Evolutionary conservation across 192 early-diverging fungal species (phyloP).

Genomic region (Coemansia sp.): DNA sequence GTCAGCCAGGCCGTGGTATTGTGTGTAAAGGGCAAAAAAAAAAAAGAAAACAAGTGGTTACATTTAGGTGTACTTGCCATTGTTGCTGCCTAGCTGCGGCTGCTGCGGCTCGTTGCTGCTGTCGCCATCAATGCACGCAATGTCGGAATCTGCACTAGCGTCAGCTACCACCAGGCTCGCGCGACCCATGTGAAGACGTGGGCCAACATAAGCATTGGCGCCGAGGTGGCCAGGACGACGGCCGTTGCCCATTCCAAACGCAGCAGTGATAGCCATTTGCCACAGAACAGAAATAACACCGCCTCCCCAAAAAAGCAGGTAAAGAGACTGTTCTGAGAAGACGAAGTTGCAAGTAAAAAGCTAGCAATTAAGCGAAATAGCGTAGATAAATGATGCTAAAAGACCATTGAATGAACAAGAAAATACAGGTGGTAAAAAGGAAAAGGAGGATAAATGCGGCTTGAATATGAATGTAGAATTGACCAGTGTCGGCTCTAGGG

Average conservation of each 20-base stretch:
- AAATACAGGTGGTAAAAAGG: background rate
- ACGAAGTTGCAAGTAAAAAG: background rate
- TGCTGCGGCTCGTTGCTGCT: background rate
- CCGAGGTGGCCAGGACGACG: background rate
- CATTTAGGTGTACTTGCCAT: slow-evolving; percentile 1
- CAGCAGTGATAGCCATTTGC: slow-evolving; percentile 35
- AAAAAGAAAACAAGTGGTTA: background rate
- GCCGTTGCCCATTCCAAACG: slow-evolving; percentile 25
- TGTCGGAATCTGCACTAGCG: slow-evolving; percentile 2
- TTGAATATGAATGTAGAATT: background rate
- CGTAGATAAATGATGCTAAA: background rate
- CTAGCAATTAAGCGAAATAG: background rate
- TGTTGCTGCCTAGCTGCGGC: background rate
- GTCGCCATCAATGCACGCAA: slow-evolving; percentile 6
- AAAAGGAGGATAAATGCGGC: background rate
- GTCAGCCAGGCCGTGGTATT: background rate
- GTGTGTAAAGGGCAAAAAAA: background rate
- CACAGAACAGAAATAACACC: background rate
- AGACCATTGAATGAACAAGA: background rate
- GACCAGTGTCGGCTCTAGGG: background rate
- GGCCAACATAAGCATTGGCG: slow-evolving; percentile 2
- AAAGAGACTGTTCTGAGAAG: background rate
- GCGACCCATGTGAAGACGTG: slow-evolving; percentile 8
- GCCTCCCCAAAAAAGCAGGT: background rate
- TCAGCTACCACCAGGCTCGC: background rate